Evolutionary conservation across 176 grass and related monocot species (phyloP).

Genomic region (Sorghum bicolor): DNA sequence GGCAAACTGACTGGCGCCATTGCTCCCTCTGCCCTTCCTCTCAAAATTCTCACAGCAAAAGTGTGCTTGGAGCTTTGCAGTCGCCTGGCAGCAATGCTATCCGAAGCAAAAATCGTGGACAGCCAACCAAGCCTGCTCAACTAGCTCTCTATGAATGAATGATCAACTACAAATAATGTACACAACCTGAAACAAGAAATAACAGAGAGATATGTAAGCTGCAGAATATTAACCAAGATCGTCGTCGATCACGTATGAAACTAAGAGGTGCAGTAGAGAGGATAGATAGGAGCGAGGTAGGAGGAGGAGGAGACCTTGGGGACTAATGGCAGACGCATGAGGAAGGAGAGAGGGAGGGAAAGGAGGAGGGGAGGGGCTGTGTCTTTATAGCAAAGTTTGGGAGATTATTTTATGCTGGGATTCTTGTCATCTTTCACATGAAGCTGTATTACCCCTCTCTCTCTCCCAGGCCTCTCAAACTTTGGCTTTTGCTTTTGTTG

Average conservation of each 20-base stretch:
- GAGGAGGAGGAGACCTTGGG: constrained; percentile 41
- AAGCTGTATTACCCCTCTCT: constrained; percentile 31
- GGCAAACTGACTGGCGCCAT: constrained; percentile 89
- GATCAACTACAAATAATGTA: constrained; percentile 43
- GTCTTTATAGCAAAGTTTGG: constrained; percentile 58
- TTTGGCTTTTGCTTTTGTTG: constrained; percentile 65
- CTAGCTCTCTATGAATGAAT: constrained; percentile 47
- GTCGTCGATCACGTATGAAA: constrained; percentile 10
- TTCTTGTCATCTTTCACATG: constrained; percentile 58
- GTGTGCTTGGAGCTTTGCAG: constrained; percentile 22
- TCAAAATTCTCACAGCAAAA: constrained; percentile 24
- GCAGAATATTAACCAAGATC: constrained; percentile 11
- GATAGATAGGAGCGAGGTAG: not conserved
- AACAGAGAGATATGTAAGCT: constrained; percentile 1
- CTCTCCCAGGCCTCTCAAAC: not conserved
- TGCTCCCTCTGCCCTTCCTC: constrained; percentile 34
- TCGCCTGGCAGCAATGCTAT: constrained; percentile 29
- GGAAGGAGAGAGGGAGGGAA: constrained; percentile 57
- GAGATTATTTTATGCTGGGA: constrained; percentile 42
- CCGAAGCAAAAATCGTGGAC: constrained; percentile 50
- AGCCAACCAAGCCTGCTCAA: constrained; percentile 33
- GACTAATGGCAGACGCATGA: constrained; percentile 40
- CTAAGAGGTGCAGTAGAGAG: constrained; percentile 11
- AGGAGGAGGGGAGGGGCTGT: constrained; percentile 30
- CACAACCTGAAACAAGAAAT: constrained; percentile 55